Evolutionary conservation across 176 grass and related monocot species (phyloP).

Genomic region (Luzula sylvatica): DNA sequence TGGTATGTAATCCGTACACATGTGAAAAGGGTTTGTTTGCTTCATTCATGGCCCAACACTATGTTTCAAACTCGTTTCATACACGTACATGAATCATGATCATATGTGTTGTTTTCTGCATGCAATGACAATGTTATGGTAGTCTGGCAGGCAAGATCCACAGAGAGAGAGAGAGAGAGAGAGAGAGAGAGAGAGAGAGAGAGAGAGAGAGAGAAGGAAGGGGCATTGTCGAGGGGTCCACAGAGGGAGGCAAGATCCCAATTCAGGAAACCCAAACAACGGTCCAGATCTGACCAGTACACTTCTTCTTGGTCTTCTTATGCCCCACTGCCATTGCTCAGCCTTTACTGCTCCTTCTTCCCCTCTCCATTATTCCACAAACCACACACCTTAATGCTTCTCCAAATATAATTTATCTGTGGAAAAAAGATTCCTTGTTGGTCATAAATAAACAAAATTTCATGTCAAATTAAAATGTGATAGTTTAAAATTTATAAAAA

Average conservation of each 20-base stretch:
- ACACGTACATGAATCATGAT: background rate
- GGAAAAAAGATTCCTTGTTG: background rate
- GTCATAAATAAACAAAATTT: background rate
- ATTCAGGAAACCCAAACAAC: slow-evolving; percentile 22
- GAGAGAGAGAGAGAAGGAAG: slow-evolving; percentile 31
- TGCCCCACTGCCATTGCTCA: background rate
- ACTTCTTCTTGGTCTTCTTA: background rate
- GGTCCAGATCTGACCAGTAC: slow-evolving; percentile 23
- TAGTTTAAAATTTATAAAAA: too few species aligned
- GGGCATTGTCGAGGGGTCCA: slow-evolving; percentile 35
- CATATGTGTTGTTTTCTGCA: too few species aligned
- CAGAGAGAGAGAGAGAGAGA: background rate
- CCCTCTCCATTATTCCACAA: background rate
- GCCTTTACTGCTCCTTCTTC: slow-evolving; percentile 3
- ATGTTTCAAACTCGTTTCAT: slow-evolving; percentile 11
- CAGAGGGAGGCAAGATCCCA: background rate
- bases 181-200: slow-evolving; percentile 12
- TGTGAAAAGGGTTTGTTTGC: slow-evolving; percentile 24
- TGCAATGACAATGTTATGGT: background rate
- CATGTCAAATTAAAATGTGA: too few species aligned
- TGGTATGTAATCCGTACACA: slow-evolving; percentile 16
- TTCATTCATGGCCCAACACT: slow-evolving; percentile 11
- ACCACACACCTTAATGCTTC: background rate
- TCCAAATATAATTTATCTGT: too few species aligned
- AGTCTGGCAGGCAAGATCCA: background rate